Evolutionary conservation across 2,329 filamentous ascomycete species (phyloP), one percentile per base, ranked within the genome.

Genomic region (Alternaria rosae): DNA sequence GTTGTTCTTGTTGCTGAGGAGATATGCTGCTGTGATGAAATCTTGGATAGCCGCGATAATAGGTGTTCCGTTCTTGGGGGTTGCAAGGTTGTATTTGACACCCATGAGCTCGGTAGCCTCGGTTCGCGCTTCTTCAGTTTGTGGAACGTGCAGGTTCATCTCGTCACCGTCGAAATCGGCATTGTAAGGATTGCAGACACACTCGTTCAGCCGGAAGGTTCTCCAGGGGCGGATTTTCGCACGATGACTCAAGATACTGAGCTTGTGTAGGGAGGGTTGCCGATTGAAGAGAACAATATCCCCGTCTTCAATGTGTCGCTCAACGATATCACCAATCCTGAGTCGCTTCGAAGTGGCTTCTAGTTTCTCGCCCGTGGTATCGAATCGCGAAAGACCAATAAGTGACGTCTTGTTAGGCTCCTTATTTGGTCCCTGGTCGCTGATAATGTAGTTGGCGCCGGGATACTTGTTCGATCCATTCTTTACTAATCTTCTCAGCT

Each of bases 11-110:
- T 90, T 92, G 71, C 93, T 97, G 25, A 98, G 84, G 5, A 98
- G 82, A 76, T 93, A 99, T 0, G 95, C 92, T 5, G 94, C 94
- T 25, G 94, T 98, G 72, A 99, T 98, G 82, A 99, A 99, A 85
- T 99, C 95, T 75, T 99, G 95, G 28, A 97, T 99, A n/a, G 95
- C 94, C 17, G 94, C 93, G 82, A 99, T 98, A 72, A 99, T 97
- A 2, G 95, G 95, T 71, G 97, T 94, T 76, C 95, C 95, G 81
- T 98, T 98, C 80, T 97, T 97, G 1, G 95, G 95, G 0, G 95
- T 99, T 4, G 91, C 91, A 61, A 99, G 81, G 77, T 99, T 99
- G 84, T 98, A 89, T 81, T 97, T 97, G 58, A 99, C 94, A 43
- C 95, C 95, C 95, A 99, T 99, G 50, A 99, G 83, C 69, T 94